Conservation (phyloP, 192 early-diverging fungal species). For the Powellomyces hirtus region DNA sequence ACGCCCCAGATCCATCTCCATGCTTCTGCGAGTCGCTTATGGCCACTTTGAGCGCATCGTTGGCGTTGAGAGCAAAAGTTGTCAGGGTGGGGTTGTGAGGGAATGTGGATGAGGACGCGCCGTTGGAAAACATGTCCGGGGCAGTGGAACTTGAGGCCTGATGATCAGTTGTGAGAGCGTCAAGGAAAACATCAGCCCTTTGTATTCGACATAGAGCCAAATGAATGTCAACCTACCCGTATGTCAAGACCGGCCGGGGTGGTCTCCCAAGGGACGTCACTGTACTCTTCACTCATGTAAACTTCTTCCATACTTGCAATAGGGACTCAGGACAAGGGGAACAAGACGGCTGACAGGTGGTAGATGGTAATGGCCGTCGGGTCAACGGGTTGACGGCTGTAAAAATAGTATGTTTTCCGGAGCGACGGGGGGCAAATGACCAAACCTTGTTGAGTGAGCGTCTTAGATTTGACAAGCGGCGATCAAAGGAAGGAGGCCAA, state of each 20-base stretch:
- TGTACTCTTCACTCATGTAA: constrained; percentile 31
- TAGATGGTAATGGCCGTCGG: too few species aligned
- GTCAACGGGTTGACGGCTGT: too few species aligned
- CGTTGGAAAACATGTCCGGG: not conserved
- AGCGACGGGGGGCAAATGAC: too few species aligned
- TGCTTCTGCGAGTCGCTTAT: constrained; percentile 85
- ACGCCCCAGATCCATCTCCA: constrained; percentile 80
- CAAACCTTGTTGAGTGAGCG: too few species aligned
- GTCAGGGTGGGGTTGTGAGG: constrained; percentile 10
- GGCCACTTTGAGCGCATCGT: constrained; percentile 46
- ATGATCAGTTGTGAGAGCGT: too few species aligned
- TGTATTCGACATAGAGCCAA: not conserved
- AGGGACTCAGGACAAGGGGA: too few species aligned
- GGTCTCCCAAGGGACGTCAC: constrained; percentile 27
- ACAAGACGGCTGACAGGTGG: too few species aligned
- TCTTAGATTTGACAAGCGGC: too few species aligned
- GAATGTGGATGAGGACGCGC: not conserved
- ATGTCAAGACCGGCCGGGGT: not conserved
- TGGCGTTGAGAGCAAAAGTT: constrained; percentile 18
- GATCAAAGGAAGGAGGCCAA: too few species aligned
- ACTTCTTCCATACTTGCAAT: constrained; percentile 29
- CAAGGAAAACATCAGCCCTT: too few species aligned
- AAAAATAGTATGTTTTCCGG: too few species aligned
- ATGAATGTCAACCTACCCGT: not conserved
- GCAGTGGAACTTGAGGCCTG: constrained; percentile 1